Evolutionary conservation across 202 grass and related monocot genomes (phyloP).

Genomic region (Alloteropsis angusta): DNA sequence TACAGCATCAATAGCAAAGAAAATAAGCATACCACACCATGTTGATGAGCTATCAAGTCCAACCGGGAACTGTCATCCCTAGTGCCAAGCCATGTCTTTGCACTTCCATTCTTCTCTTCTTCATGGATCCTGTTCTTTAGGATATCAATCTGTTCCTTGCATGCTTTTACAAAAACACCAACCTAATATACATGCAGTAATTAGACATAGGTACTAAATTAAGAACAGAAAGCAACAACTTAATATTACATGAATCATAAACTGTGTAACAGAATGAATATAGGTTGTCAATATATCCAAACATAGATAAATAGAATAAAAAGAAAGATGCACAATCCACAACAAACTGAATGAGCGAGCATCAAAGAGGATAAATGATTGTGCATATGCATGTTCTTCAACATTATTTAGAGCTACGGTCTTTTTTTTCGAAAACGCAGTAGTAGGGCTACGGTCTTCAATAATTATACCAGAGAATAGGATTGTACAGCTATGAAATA

Average conservation of each 20-base stretch:
- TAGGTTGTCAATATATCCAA: neutral
- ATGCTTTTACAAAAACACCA: conserved; percentile 81
- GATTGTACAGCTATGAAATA: neutral
- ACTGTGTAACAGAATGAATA: neutral
- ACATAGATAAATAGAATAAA: conserved; percentile 4
- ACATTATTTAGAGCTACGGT: neutral
- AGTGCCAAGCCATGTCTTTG: conserved; percentile 59
- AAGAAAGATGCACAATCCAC: neutral
- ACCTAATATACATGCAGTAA: conserved; percentile 40
- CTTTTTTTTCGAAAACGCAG: too few species aligned
- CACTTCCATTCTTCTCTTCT: conserved; percentile 45
- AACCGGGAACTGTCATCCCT: conserved; percentile 56
- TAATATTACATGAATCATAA: neutral
- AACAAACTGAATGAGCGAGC: neutral
- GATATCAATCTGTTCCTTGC: conserved; percentile 97
- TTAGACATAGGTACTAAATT: conserved; percentile 15
- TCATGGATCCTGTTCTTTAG: conserved; percentile 80
- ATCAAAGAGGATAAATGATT: conserved; percentile 1
- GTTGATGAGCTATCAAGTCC: conserved; percentile 83
- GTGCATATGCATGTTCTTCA: neutral
- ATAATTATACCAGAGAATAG: neutral
- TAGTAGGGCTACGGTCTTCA: neutral
- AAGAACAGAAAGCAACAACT: neutral
- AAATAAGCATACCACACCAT: conserved; percentile 75
- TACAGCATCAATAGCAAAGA: conserved; percentile 5